Evolutionary conservation across 202 grass and related monocot species (phyloP), one percentile per base, ranked within the genome.

Genomic region (Zoysia matrella): DNA sequence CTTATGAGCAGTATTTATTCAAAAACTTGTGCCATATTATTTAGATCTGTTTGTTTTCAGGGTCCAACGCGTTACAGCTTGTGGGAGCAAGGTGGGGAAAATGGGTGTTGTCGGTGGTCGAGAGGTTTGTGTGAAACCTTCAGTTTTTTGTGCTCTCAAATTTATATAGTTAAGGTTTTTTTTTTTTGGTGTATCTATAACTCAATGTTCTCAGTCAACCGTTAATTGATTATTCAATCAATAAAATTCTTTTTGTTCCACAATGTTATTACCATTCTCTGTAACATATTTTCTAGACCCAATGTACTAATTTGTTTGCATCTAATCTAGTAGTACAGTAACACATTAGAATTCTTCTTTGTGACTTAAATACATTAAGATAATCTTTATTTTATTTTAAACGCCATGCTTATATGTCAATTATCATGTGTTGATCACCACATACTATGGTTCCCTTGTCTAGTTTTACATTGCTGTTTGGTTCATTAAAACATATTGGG

Each of bases 61-160:
- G 89, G 91, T 95, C 11, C 18, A 89, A 75, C 96, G 96, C 40
- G 83, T 99, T 84, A 94, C 87, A 80, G 82, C 89, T 51, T 90
- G 89, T 60, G 91, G 96, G 71, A 92, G 89, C 63, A 92, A 92
- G 78, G 96, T 99, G 82, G 96, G 96, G 56, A 79, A 83, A 83
- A 73, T 99, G 84, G 94, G 93, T 85, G 36, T 95, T 66, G 89
- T 93, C 56, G 93, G 96, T 76, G 96, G 96, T 84, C 92, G 89
- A 42, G 85, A 99, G 96, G 93, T 99, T 80, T 53, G 86, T 65
- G 42, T 70, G 76, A 71, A 78, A 72, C 46, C 42, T 16, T 80
- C 8, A 71, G 61, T 73, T 10, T 3, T 47, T 10, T 62, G 52
- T 56, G 57, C 12, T 60, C 49, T 52, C 67, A 39, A 80, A 18